Evolutionary conservation across 257 asterid genomes (phyloP), one percentile per base, ranked within the genome.

Genomic region (Craterostigma plantagineum): DNA sequence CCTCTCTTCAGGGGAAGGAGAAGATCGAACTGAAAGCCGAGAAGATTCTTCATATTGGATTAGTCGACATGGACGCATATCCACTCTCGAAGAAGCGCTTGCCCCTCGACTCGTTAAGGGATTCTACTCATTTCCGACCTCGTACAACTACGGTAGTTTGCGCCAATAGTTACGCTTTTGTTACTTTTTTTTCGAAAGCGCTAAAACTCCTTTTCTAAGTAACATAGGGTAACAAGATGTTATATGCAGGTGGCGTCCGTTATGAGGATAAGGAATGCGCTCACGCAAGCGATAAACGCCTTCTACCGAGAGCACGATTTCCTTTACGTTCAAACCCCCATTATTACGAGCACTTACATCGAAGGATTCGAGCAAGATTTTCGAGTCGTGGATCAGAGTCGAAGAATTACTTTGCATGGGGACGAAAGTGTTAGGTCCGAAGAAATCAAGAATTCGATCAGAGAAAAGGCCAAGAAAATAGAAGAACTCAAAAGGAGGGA

Each of bases 11-110:
- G 50, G 75, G 75, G 44, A 81, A 76, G 52, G 72, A 70, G 10
- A 49, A 34, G 5, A 48, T 82, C 18, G 95, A 79, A 69, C 66
- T 87, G 30, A 73, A 73, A 59, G 76, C 78, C 33, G 81, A 79
- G 38, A 53, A 63, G 49, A 52, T 87, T 51, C 63, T 76, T 35
- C 84, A 72, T 44, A 48, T 87, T 45, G 97, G 95, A 15, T 35
- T 50, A 0, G 92, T 81, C 12, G 90, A 81, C 55, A 70, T 55
- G 23, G 64, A 66, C 34, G 68, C 52, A 27, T 81, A 87, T 48
- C 97, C 85, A 41, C 52, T 87, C 18, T 69, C 97, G 0, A 82
- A 65, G 76, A 87, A 71, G 45, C 90, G 85, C 37, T 47, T 87
- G 69, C 95, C 95, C 43, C 61, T 82, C 16, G 93, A 73, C 30